These are phyloP conservation scores for Fusarium camptoceras DNA, from an alignment of 2,329 filamentous ascomycete species.

Conservation along the genomic window DNA sequence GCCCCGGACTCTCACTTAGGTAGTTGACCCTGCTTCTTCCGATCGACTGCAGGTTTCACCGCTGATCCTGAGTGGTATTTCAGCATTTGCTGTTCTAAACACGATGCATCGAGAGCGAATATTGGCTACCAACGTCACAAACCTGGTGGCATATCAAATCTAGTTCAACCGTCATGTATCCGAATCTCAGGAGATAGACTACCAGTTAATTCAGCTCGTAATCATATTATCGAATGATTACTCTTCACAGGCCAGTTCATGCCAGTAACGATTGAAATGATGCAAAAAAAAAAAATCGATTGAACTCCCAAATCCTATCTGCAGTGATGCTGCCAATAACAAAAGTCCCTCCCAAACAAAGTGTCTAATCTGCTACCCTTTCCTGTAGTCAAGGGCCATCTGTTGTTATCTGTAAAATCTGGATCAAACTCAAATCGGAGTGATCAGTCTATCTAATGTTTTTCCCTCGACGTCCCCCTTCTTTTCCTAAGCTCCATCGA, in stretches of 20 bases:
- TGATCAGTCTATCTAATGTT: constrained; percentile 25
- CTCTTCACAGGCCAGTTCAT: not conserved
- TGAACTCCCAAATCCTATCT: constrained; percentile 6
- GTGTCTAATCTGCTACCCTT: constrained; percentile 47
- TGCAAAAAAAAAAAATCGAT: not conserved
- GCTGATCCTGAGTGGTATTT: constrained; percentile 23
- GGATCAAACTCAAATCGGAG: constrained; percentile 34
- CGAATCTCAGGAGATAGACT: not conserved
- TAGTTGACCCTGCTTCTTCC: constrained; percentile 41
- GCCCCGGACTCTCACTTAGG: not conserved
- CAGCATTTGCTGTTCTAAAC: not conserved
- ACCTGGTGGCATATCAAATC: not conserved
- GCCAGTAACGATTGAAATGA: not conserved
- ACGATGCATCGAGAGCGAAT: not conserved
- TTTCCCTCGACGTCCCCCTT: constrained; percentile 20
- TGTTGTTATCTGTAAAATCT: constrained; percentile 35
- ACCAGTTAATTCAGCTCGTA: not conserved
- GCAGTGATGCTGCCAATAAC: constrained; percentile 17
- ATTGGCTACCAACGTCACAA: not conserved
- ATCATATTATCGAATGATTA: constrained; percentile 1
- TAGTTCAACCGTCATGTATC: not conserved
- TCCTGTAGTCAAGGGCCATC: constrained; percentile 41
- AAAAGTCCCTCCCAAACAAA: constrained; percentile 35
- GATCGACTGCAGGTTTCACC: constrained; percentile 40
- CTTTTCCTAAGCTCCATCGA: constrained; percentile 23